phyloP scores from a whole-genome alignment of 192 early-diverging fungal species.

The Thamnidium elegans region DNA sequence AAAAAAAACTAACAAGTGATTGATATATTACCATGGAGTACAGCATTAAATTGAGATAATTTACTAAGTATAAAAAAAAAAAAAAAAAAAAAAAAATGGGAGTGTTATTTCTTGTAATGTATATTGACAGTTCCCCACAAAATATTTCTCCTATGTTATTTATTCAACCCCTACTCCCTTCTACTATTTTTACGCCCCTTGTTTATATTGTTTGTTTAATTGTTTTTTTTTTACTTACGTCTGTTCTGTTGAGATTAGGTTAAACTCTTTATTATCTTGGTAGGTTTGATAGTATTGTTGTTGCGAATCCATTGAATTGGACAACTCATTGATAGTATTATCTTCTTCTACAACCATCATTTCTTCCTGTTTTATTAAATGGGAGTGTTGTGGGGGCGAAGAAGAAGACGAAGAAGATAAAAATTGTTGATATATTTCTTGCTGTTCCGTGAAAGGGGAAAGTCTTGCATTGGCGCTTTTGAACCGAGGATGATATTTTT shows the following conservation, averaged over 20 bases:
- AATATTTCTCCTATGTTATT: conserved; percentile 1
- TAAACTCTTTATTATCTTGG: too few relatives aligned
- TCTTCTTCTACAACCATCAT: not conserved
- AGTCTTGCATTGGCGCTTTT: conserved; percentile 16
- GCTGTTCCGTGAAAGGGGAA: conserved; percentile 3
- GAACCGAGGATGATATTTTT: conserved; percentile 10
- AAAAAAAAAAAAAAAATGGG: not conserved
- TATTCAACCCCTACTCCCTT: not conserved
- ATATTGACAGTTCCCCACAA: conserved; percentile 2
- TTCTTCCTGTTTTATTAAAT: not conserved
- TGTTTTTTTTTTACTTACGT: not conserved
- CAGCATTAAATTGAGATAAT: conserved; percentile 7
- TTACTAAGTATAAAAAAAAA: not conserved
- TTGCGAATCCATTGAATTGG: too few relatives aligned
- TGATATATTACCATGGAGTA: conserved; percentile 7
- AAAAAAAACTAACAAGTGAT: not conserved
- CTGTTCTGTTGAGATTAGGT: not conserved
- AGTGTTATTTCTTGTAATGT: not conserved
- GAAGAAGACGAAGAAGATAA: not conserved
- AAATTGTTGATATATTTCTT: conserved; percentile 1
- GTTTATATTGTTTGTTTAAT: not conserved
- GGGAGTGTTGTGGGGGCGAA: not conserved
- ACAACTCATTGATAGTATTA: not conserved
- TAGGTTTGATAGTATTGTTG: too few relatives aligned
- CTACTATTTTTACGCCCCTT: not conserved